Conservation (phyloP, 805 yeast species). For the Kluyveromyces siamensis region DNA sequence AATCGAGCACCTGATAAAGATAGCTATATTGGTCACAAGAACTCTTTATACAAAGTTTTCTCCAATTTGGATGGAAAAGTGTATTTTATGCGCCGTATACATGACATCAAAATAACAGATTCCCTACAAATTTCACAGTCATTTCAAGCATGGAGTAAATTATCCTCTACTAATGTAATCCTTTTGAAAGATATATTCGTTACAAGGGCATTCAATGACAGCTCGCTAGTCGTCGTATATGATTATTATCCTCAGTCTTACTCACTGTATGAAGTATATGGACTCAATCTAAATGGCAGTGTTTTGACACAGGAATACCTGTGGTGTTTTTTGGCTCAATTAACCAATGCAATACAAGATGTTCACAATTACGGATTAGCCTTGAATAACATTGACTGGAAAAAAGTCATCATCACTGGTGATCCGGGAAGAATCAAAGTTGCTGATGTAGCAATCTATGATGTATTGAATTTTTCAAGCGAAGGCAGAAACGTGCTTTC, state of each 20-base stretch:
- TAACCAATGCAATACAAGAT: slow-evolving; percentile 57
- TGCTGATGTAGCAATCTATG: slow-evolving; percentile 62
- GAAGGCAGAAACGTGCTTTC: slow-evolving; percentile 14
- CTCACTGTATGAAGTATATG: slow-evolving; percentile 63
- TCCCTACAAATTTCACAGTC: slow-evolving; percentile 48
- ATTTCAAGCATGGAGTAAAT: slow-evolving; percentile 58
- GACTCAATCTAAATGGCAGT: slow-evolving; percentile 28
- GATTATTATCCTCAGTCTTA: slow-evolving; percentile 76
- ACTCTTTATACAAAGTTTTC: slow-evolving; percentile 67
- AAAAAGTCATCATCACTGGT: slow-evolving; percentile 65
- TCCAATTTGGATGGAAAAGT: slow-evolving; percentile 71
- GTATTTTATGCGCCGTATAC: slow-evolving; percentile 69
- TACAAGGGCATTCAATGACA: slow-evolving; percentile 75
- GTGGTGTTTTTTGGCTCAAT: slow-evolving; percentile 72
- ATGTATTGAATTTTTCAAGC: slow-evolving; percentile 43
- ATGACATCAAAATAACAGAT: slow-evolving; percentile 43
- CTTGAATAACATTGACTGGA: slow-evolving; percentile 50
- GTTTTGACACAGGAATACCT: slow-evolving; percentile 51
- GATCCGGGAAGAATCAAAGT: slow-evolving; percentile 59
- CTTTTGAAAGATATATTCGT: slow-evolving; percentile 75
- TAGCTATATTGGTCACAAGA: slow-evolving; percentile 42
- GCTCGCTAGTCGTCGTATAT: slow-evolving; percentile 65
- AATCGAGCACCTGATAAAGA: slow-evolving; percentile 28
- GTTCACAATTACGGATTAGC: slow-evolving; percentile 54
- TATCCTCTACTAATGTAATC: slow-evolving; percentile 46